These are phyloP conservation scores for Globisporangium abappressorium DNA, from an alignment of 352 stramenopile genomes.

Conservation along the genomic window DNA sequence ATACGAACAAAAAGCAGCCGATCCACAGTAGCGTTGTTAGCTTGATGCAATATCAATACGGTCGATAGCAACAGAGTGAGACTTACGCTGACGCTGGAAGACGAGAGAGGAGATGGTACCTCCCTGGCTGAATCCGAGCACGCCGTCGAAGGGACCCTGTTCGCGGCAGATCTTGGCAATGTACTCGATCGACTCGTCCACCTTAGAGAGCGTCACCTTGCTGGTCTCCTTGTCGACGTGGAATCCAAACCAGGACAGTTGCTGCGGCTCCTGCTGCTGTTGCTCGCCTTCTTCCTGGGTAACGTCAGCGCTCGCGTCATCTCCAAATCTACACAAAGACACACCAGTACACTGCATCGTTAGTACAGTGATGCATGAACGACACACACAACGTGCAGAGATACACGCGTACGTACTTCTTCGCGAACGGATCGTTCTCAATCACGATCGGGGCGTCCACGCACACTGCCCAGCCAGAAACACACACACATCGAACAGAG, in stretches of 20 bases:
- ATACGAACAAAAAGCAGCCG: neutral
- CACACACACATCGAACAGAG: neutral
- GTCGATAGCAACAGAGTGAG: neutral
- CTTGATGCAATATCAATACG: neutral
- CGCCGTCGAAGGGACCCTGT: slow-evolving; percentile 81
- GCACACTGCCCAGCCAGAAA: slow-evolving; percentile 44
- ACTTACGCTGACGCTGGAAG: slow-evolving; percentile 68
- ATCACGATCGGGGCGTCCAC: slow-evolving; percentile 74
- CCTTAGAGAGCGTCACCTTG: slow-evolving; percentile 36
- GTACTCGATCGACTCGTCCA: slow-evolving; percentile 71
- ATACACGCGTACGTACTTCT: slow-evolving; percentile 28
- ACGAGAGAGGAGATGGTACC: slow-evolving; percentile 67
- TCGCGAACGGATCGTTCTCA: slow-evolving; percentile 58
- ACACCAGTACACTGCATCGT: neutral
- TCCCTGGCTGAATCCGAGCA: slow-evolving; percentile 86
- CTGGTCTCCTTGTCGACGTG: slow-evolving; percentile 39
- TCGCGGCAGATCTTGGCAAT: slow-evolving; percentile 53
- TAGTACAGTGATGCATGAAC: neutral
- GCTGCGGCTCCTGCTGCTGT: slow-evolving; percentile 20
- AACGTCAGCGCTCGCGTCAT: slow-evolving; percentile 12
- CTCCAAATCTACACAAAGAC: neutral
- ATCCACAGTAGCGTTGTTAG: neutral
- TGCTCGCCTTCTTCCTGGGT: slow-evolving; percentile 28
- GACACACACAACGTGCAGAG: slow-evolving; percentile 1
- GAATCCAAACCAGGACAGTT: slow-evolving; percentile 80